Evolutionary conservation across 2,329 filamentous ascomycete species (phyloP), one percentile per base, ranked within the genome.

Genomic region (Juglanconis oblonga): DNA sequence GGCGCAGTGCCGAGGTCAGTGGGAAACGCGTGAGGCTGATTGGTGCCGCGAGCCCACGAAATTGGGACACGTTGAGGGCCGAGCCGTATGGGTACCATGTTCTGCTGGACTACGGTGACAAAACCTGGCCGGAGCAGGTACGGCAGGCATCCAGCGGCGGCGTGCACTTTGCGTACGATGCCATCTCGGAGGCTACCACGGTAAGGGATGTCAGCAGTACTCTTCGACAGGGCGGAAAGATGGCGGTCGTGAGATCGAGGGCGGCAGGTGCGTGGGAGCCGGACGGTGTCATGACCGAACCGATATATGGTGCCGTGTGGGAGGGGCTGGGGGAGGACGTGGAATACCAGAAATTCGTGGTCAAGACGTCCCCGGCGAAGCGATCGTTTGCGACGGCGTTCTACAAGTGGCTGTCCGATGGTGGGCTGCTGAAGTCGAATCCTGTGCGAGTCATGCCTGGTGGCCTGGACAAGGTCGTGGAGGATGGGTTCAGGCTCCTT

Each of bases 231-330:
- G 58, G 65, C 6, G 74, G 69, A 0, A 71, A 64, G 17, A 64
- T 66, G 49, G 71, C 70, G 0, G 66, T 73, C n/a, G 67, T 73
- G 8, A 65, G 69, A 44, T 71, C 67, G 3, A 64, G 65, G 7
- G 70, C 64, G 44, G 71, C 67, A 9, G 67, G 68, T 8, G 70
- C 69, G 2, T 74, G 69, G 70, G 58, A 65, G 13, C 57, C 66
- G 0, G 68, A 72, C 2, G 36, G 63, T 2, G 52, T 77, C 0
- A 49, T 57, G 2, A 52, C 71, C 1, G 70, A 78, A 24, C 72
- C 75, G 0, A 58, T 72, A 1, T 77, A 77, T 36, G 76, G 76
- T 1, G 74, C 75, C 0, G 76, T 77, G 0, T 79, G 75, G 76
- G 73, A 78, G 53, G 76, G 71, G 0, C 65, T 79, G 0, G 75